Conservation (phyloP, 2,329 filamentous ascomycete species). For the Clarireedia monteithiana region DNA sequence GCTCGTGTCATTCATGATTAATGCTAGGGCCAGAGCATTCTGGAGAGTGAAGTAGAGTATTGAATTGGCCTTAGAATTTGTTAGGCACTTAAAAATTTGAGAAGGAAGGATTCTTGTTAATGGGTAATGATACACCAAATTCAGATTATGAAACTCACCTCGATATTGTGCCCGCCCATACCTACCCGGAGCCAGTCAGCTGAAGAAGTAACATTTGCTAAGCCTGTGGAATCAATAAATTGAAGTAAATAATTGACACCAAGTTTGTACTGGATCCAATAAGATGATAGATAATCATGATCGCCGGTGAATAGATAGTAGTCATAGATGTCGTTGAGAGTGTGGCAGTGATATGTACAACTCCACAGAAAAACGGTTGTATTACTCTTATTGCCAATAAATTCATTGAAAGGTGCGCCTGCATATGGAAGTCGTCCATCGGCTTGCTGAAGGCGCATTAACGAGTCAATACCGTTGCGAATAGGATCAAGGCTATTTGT, state of each 20-base stretch:
- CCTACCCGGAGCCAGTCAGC: constrained; percentile 20
- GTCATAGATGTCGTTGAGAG: constrained; percentile 50
- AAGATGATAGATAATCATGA: constrained; percentile 36
- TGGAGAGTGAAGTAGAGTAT: constrained; percentile 38
- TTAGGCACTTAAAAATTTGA: no score
- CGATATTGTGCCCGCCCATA: constrained; percentile 23
- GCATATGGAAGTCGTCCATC: constrained; percentile 17
- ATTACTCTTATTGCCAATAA: no score
- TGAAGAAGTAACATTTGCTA: constrained; percentile 18
- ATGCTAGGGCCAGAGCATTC: constrained; percentile 37
- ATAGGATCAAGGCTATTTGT: constrained; percentile 45
- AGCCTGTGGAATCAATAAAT: constrained; percentile 31
- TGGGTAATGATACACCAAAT: no score
- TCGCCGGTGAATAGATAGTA: constrained; percentile 50
- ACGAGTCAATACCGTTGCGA: constrained; percentile 38
- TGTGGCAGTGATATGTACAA: constrained; percentile 52
- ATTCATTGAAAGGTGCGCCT: constrained; percentile 34
- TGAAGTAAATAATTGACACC: constrained; percentile 38
- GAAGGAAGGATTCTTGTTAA: no score
- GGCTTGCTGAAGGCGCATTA: constrained; percentile 18
- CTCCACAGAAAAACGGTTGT: constrained; percentile 22
- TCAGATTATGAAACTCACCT: constrained; percentile 1
- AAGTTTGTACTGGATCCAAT: constrained; percentile 41
- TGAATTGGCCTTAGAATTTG: constrained; percentile 10
- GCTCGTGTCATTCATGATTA: constrained; percentile 10